Base-by-base conservation (phyloP, 1,284 basidiomycete genomes). In the Sanghuangporus baumii region DNA sequence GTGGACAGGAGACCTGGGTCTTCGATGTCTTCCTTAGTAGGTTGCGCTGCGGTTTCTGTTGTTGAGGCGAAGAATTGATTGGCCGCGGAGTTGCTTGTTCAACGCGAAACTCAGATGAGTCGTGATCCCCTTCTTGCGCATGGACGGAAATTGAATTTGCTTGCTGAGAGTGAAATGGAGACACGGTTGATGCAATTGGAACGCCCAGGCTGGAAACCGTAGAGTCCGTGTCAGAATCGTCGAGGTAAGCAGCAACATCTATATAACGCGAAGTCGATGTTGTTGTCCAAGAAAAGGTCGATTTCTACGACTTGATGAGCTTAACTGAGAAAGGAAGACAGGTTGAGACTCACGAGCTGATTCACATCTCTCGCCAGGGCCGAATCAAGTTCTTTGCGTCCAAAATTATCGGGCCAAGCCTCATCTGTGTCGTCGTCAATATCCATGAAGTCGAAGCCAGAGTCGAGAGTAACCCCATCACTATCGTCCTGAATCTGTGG, bases 281-380 rank as follows among this genome's bases (percentile, higher is more conserved):
- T 26, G 63, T 61, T 9, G 63, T 61, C 63, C 63, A 64, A n/a
- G 63, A 64, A 23, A 64, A 64, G 23, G 63, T 56, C 40, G 63
- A 64, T 61, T 64, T 64, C 63, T 64, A 14, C 12, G 36, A 26
- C n/a, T 26, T 20, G 9, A 18, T 47, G 20, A 59, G 23, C 57
- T 9, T 31, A 31, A 12, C 26, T 16, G 36, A 36, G 18, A 11
- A 37, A 41, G 34, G 18, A n/a, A 41, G 36, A 36, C 31, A 23
- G 16, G 9, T 4, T 4, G 18, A 55, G n/a, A 48, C 62, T 37
- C 43, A 64, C 63, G 34, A 64, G 48, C 23, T 40, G 50, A n/a
- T 46, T 46, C 16, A 61, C 43, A 47, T 59, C 62, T 23, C 57
- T 26, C 20, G 41, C 55, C 14, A 64, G 40, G 11, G 26, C 55